Evolutionary conservation across 345 rosid species (phyloP).

Genomic region (Salix dunnii): DNA sequence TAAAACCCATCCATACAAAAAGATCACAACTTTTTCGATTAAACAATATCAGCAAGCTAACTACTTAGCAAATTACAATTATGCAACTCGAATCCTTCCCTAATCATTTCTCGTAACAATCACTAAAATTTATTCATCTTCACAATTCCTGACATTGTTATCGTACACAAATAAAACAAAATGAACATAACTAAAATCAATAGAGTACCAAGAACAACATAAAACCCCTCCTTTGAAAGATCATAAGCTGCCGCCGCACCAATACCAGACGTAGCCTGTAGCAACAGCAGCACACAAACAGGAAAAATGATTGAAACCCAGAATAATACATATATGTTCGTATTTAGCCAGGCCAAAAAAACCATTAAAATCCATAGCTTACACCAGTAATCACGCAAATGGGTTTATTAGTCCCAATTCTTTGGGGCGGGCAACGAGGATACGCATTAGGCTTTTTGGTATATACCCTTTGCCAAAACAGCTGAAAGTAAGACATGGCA

Average conservation of each 20-base stretch:
- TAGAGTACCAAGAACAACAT: slow-evolving; percentile 64
- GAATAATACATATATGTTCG: not conserved
- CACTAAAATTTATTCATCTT: no score
- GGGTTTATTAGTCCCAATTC: slow-evolving; percentile 29
- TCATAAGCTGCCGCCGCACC: slow-evolving; percentile 74
- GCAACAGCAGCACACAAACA: not conserved
- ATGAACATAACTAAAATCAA: not conserved
- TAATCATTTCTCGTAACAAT: no score
- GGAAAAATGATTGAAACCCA: not conserved
- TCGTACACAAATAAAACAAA: not conserved
- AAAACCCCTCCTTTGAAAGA: slow-evolving; percentile 71
- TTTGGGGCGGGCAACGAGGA: slow-evolving; percentile 31
- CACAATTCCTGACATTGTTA: not conserved
- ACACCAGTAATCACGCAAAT: slow-evolving; percentile 83
- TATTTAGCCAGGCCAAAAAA: not conserved
- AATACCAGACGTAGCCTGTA: slow-evolving; percentile 81
- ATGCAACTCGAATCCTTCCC: no score
- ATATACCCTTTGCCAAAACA: slow-evolving; percentile 38
- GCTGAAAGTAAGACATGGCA: slow-evolving; percentile 46
- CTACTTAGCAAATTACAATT: no score
- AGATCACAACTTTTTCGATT: no score
- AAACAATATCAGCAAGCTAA: no score
- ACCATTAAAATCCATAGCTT: slow-evolving; percentile 14
- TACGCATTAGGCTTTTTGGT: slow-evolving; percentile 23
- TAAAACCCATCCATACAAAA: no score